Base-by-base conservation (phyloP, 192 early-diverging fungal species). In the Linnemannia elongata region DNA sequence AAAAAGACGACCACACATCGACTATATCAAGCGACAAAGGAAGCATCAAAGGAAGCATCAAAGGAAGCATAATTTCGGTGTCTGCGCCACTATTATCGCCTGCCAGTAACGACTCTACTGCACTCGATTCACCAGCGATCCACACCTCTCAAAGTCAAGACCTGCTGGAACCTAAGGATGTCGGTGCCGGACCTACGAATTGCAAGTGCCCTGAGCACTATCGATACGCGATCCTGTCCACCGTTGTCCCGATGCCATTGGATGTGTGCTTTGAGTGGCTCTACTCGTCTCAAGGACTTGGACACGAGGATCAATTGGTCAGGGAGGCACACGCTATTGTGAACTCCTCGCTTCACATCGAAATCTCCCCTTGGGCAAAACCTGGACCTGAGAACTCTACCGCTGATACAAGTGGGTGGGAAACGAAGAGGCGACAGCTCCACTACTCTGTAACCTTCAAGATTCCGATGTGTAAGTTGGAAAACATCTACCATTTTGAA, bases 381-480 rank as follows among this genome's bases (percentile, higher is more conserved):
- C 36, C 41, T 20, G 15, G 33, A 12, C 12, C 4, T 2, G 74
- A 79, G 36, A 17, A 30, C 35, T 20, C 27, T 22, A 36, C n/a
- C 30, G 24, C 52, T 6, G 35, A 24, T 36, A 9, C 6, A 36
- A 45, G 9, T 33, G 60, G 30, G 55, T 80, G 77, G 83, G 54
- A 49, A 47, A 60, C 54, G 3, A 18, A 49, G 12, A 72, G 24
- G 41, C 73, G 83, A 6, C 55, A 68, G 18, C 63, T 85, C 8
- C 74, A 79, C 24, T 85, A 85, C 69, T 66, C 83, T 15, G 78
- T 85, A 0, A 54, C 74, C 41, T 76, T 85, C 74, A 79, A 76
- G 68, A 27, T 85, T 6, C 83, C 83, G 20, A 80, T 85, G 78
- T 70, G 83, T 85, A 80, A 60, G 83, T 76, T 33, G 9, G 10